These are phyloP conservation scores for Pisolithus microcarpus DNA, from an alignment of 768 basidiomycete genomes.

Conservation along the genomic window DNA sequence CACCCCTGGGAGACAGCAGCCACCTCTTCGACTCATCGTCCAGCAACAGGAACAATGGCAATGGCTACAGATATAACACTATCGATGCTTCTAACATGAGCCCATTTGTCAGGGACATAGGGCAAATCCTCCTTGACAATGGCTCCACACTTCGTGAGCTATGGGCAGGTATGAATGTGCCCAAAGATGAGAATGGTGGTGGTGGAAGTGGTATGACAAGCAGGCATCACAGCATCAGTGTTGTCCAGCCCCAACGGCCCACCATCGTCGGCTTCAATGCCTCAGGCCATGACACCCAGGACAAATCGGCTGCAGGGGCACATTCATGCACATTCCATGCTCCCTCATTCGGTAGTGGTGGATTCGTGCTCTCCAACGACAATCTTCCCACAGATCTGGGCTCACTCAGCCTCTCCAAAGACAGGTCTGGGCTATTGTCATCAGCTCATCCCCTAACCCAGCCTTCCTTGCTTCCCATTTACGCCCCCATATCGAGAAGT, in stretches of 20 bases:
- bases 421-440: slow-evolving; percentile 31
- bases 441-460: slow-evolving; percentile 52
- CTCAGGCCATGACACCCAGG: slow-evolving; percentile 40
- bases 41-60: slow-evolving; percentile 41
- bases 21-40: slow-evolving; percentile 39
- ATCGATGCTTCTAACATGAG: slow-evolving; percentile 70
- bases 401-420: slow-evolving; percentile 1
- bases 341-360: slow-evolving; percentile 39
- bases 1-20: slow-evolving; percentile 39
- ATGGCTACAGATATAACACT: slow-evolving; percentile 29
- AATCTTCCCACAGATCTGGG: slow-evolving; percentile 71
- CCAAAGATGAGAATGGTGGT: slow-evolving; percentile 54
- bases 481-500: slow-evolving; percentile 57
- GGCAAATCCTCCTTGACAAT: slow-evolving; percentile 70
- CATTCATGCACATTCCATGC: slow-evolving; percentile 27
- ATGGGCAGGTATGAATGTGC: slow-evolving; percentile 65
- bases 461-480: slow-evolving; percentile 71
- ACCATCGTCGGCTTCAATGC: slow-evolving; percentile 65
- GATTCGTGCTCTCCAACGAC: slow-evolving; percentile 68
- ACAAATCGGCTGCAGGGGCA: slow-evolving; percentile 24
- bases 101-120: slow-evolving; percentile 80
- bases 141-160: slow-evolving; percentile 65
- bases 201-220: slow-evolving; percentile 77
- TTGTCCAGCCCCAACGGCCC: slow-evolving; percentile 67
- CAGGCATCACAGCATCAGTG: slow-evolving; percentile 74